A percentile compares a stretch with the other conserved stretches of the same genome.
Evolutionary conservation across 2,329 filamentous ascomycete genomes (phyloP).

Genomic region (Dactylellina parvicollis): DNA sequence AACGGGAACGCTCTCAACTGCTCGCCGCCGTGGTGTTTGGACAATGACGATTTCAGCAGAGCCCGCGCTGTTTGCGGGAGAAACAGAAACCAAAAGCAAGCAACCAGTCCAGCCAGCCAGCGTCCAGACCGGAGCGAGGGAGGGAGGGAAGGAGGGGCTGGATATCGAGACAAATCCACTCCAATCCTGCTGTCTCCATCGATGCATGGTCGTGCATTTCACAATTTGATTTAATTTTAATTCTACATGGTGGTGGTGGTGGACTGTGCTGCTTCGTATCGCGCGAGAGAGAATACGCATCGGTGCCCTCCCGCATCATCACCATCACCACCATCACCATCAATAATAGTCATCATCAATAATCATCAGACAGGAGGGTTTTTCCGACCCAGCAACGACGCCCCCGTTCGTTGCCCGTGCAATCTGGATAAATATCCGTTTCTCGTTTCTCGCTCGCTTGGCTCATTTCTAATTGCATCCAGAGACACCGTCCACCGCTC

Average conservation of each 20-base stretch:
- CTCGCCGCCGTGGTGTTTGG: constrained; percentile 14
- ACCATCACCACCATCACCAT: no score
- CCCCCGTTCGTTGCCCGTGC: constrained; percentile 20
- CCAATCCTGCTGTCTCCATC: no score
- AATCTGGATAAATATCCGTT: constrained; percentile 54
- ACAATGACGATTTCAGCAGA: constrained; percentile 54
- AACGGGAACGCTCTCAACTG: constrained; percentile 47
- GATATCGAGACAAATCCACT: no score
- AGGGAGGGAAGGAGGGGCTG: not conserved
- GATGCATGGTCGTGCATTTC: not conserved
- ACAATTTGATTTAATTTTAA: no score
- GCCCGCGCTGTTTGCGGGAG: constrained; percentile 50
- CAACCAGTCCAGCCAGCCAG: constrained; percentile 12
- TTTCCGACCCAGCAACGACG: constrained; percentile 37
- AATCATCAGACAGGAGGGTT: no score
- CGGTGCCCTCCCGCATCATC: no score
- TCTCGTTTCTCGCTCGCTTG: constrained; percentile 53
- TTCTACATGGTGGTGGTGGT: no score
- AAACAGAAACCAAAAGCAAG: constrained; percentile 47
- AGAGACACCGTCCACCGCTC: constrained; percentile 17
- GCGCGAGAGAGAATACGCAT: no score
- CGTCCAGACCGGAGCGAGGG: not conserved
- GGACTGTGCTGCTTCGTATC: no score
- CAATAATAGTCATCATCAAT: no score
- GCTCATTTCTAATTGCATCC: constrained; percentile 34